These are phyloP conservation scores for Sporothrix schenckii DNA, from an alignment of 2,329 filamentous ascomycete species.

Conservation along the genomic window DNA sequence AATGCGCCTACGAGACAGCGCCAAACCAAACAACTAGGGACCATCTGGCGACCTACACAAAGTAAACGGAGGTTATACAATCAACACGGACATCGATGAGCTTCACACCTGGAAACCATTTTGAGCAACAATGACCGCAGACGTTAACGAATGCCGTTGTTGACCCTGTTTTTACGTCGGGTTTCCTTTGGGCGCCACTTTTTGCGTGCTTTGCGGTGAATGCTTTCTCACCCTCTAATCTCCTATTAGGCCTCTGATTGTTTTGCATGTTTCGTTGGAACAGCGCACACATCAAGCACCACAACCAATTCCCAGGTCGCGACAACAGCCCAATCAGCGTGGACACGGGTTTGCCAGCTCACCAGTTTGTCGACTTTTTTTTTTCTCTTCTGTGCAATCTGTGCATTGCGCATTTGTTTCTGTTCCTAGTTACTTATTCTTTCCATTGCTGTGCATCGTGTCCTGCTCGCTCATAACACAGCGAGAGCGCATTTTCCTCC, in stretches of 20 bases:
- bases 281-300: slow-evolving; percentile 13
- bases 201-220: slow-evolving; percentile 26
- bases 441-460: slow-evolving; percentile 7
- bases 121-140: slow-evolving; percentile 18
- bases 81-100: background rate
- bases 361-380: slow-evolving; percentile 10
- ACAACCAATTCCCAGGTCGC: slow-evolving; percentile 22
- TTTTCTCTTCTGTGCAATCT: background rate
- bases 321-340: slow-evolving; percentile 32
- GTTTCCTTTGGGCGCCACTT: slow-evolving; percentile 21
- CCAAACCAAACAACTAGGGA: slow-evolving; percentile 15
- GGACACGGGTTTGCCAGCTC: slow-evolving; percentile 14
- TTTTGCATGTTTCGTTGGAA: slow-evolving; percentile 18
- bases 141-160: slow-evolving; percentile 17
- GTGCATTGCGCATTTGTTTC: slow-evolving; percentile 25
- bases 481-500: slow-evolving; percentile 19
- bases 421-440: slow-evolving; percentile 1
- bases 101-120: background rate
- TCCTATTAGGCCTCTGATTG: slow-evolving; percentile 27
- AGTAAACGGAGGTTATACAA: background rate
- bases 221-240: slow-evolving; percentile 27
- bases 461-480: slow-evolving; percentile 6
- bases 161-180: slow-evolving; percentile 21
- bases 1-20: background rate
- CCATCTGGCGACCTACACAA: background rate